Percentiles rank a stretch among this genome's conserved stretches.
phyloP scores from a whole-genome alignment of 2,329 filamentous ascomycete genomes.

The Penicillium sp. region DNA sequence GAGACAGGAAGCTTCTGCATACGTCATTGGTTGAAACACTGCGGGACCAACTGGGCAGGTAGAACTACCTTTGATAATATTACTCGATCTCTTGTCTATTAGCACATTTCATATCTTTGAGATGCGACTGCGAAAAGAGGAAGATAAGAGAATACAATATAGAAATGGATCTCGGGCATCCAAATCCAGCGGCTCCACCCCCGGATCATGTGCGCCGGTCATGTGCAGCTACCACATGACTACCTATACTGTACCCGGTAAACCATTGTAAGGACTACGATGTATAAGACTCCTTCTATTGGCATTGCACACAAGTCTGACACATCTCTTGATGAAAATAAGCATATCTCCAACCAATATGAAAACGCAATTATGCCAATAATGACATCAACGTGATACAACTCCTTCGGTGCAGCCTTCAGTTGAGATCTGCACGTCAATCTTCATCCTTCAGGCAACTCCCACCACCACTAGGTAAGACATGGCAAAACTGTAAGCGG shows the following conservation, averaged over 20 bases:
- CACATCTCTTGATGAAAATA: background rate
- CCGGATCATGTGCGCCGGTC: slow-evolving; percentile 13
- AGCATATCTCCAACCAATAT: background rate
- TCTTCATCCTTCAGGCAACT: background rate
- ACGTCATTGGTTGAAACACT: slow-evolving; percentile 9
- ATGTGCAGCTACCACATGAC: slow-evolving; percentile 13
- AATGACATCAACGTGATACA: slow-evolving; percentile 8
- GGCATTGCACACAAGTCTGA: background rate
- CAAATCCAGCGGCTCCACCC: slow-evolving; percentile 3
- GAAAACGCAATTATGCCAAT: background rate
- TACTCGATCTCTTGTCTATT: too few species aligned
- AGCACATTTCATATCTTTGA: background rate
- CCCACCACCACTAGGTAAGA: background rate
- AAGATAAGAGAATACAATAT: background rate
- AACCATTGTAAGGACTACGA: background rate
- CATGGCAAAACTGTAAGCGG: background rate
- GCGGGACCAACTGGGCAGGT: background rate
- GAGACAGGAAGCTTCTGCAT: background rate
- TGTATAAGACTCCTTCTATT: background rate
- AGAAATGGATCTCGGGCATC: background rate
- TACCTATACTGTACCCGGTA: background rate
- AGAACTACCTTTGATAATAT: background rate
- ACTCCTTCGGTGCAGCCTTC: background rate
- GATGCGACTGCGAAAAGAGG: background rate
- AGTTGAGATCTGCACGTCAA: background rate